Evolutionary conservation across 2,329 filamentous ascomycete genomes (phyloP), one percentile per base, ranked within the genome.

Genomic region (Daldinia eschscholtzii): DNA sequence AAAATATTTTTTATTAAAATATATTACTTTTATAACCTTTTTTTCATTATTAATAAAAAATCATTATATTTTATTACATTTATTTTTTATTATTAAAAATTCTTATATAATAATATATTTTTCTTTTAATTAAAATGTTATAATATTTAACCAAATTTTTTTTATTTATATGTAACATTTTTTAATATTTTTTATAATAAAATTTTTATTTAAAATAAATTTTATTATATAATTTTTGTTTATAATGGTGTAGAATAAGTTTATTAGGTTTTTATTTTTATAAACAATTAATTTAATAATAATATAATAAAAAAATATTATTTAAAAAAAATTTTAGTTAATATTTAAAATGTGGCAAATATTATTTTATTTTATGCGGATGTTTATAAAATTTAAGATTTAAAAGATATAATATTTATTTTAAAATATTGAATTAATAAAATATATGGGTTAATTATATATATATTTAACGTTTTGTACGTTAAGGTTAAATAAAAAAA

Each of bases 281-380:
- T 41, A 41, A 41, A n/a, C 6, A n/a, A 41, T 41, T 41, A 41
- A 41, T 41, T 41, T 41, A 41, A 41, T n/a, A n/a, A 41, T 41
- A 41, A 41, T 41, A 41, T 41, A n/a, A 41, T 41, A n/a, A n/a
- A 41, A 41, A 41, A 41, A 41, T 41, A 41, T 41, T 41, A 41
- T 41, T 18, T 41, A 1, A 6, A 41, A 41, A 41, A 41, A 2
- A 41, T 18, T 41, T n/a, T 41, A n/a, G n/a, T 41, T 41, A n/a
- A n/a, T 3, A 2, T 41, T 41, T 6, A n/a, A n/a, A 18, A 41
- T 41, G 6, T 41, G n/a, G n/a, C n/a, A 41, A 41, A 41, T 41
- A 41, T 41, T n/a, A n/a, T 41, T 41, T 41, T 41, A 41, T 41
- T 41, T 41, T 18, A n/a, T 41, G 6, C n/a, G n/a, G n/a, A 41